Conservation (phyloP, 805 yeast species). For the Yamadazyma nakazawae region DNA sequence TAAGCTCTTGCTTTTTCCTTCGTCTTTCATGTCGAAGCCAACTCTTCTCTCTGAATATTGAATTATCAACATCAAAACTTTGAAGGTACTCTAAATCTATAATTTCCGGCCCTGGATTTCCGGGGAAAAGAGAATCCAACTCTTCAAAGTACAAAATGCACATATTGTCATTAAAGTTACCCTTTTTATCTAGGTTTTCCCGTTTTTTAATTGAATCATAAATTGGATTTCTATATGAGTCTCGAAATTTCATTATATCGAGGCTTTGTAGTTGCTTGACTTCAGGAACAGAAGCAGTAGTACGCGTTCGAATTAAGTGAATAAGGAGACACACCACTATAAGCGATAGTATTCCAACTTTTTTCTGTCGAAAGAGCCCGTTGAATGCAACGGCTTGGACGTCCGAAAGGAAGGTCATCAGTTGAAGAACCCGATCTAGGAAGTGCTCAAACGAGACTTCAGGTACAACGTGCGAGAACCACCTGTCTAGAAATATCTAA, state of each 20-base stretch:
- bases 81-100: conserved; percentile 11
- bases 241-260: conserved; percentile 13
- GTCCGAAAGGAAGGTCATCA: neutral
- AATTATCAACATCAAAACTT: conserved; percentile 15
- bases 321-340: neutral
- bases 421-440: neutral
- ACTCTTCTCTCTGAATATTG: conserved; percentile 22
- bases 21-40: conserved; percentile 24
- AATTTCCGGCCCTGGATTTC: conserved; percentile 7
- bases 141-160: conserved; percentile 19
- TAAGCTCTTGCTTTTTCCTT: conserved; percentile 14
- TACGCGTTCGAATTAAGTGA: neutral
- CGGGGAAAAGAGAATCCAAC: conserved; percentile 8
- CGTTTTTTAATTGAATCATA: conserved; percentile 6
- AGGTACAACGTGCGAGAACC: neutral
- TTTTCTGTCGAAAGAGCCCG: conserved; percentile 1
- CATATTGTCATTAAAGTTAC: neutral
- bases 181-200: neutral
- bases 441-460: neutral
- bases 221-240: conserved; percentile 15
- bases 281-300: neutral
- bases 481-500: neutral
- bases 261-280: neutral
- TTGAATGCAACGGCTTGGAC: neutral
- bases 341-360: neutral